A percentile compares a stretch with the other conserved stretches of the same genome.
phyloP scores from a whole-genome alignment of 495 filamentous ascomycete species.

The Saxophila tyrrhenica region DNA sequence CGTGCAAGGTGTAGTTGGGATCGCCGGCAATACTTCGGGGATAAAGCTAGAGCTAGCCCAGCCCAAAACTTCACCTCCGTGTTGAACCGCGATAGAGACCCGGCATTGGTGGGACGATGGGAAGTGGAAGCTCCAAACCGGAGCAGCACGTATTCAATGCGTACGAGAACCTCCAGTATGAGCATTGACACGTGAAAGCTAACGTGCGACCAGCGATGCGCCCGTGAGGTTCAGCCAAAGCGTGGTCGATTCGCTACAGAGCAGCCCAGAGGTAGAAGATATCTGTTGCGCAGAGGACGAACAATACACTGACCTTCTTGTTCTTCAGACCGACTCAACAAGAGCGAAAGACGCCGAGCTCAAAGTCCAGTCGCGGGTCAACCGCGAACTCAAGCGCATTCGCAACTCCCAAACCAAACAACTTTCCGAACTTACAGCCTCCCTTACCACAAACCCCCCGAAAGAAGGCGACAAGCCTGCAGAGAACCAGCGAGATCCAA shows the following conservation, averaged over 20 bases:
- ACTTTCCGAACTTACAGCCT: conserved; percentile 48
- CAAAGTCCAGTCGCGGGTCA: conserved; percentile 78
- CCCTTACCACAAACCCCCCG: conserved; percentile 29
- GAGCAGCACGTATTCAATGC: conserved; percentile 31
- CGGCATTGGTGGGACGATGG: conserved; percentile 21
- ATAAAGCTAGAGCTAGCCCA: not conserved
- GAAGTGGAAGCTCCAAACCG: conserved; percentile 28
- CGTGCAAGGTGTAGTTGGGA: too few species aligned
- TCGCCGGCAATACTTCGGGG: not conserved
- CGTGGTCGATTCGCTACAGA: conserved; percentile 69
- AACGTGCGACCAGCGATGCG: conserved; percentile 46
- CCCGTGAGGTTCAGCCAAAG: conserved; percentile 79
- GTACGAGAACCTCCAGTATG: conserved; percentile 17
- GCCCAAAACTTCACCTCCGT: conserved; percentile 8
- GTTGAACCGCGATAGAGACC: not conserved
- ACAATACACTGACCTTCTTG: not conserved
- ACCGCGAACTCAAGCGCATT: conserved; percentile 70
- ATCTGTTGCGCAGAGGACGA: too few species aligned
- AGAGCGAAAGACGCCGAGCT: conserved; percentile 75
- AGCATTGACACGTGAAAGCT: not conserved
- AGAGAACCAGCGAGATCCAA: not conserved
- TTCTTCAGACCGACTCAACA: conserved; percentile 64
- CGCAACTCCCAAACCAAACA: conserved; percentile 42
- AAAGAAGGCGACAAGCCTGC: conserved; percentile 18
- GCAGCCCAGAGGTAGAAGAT: conserved; percentile 78